Percentiles rank a stretch among this genome's conserved stretches.
Evolutionary conservation across 352 stramenopile genomes (phyloP).

Genomic region (Globisporangium heterothallicum): DNA sequence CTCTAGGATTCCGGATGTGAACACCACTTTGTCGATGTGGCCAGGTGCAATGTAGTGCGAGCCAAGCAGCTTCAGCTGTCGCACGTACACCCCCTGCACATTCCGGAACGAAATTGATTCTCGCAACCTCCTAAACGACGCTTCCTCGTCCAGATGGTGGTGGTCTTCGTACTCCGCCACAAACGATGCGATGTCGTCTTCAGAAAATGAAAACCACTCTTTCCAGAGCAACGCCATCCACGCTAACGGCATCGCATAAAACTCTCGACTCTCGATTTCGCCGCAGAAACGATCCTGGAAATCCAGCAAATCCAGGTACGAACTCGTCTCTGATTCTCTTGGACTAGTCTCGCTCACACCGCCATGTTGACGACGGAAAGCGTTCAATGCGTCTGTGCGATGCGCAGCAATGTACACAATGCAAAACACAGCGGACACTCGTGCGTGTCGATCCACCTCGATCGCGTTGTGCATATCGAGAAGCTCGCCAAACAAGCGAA

Average conservation of each 20-base stretch:
- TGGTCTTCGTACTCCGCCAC: conserved; percentile 18
- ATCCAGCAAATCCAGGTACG: conserved; percentile 12
- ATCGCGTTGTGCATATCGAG: conserved; percentile 18
- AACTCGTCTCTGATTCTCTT: background rate
- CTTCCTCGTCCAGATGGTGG: conserved; percentile 11
- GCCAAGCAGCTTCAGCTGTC: conserved; percentile 23
- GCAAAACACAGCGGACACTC: conserved; percentile 17
- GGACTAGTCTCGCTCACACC: background rate
- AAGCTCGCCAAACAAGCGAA: conserved; percentile 23
- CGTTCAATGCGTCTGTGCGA: conserved; percentile 11
- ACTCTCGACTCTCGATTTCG: conserved; percentile 32
- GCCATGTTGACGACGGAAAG: background rate
- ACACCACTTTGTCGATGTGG: conserved; percentile 5
- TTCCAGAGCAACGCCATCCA: conserved; percentile 54
- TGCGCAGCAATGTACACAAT: conserved; percentile 40
- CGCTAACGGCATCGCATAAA: conserved; percentile 40
- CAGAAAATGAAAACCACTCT: conserved; percentile 37
- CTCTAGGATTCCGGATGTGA: background rate
- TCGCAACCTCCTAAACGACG: background rate
- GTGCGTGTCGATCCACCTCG: background rate
- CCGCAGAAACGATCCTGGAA: conserved; percentile 33
- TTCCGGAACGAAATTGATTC: conserved; percentile 6
- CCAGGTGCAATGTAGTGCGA: conserved; percentile 18
- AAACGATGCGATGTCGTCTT: conserved; percentile 39
- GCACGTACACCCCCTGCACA: conserved; percentile 12